Base-by-base conservation (phyloP, 1,139 yeast genomes). In the Meyerozyma athensensis region DNA sequence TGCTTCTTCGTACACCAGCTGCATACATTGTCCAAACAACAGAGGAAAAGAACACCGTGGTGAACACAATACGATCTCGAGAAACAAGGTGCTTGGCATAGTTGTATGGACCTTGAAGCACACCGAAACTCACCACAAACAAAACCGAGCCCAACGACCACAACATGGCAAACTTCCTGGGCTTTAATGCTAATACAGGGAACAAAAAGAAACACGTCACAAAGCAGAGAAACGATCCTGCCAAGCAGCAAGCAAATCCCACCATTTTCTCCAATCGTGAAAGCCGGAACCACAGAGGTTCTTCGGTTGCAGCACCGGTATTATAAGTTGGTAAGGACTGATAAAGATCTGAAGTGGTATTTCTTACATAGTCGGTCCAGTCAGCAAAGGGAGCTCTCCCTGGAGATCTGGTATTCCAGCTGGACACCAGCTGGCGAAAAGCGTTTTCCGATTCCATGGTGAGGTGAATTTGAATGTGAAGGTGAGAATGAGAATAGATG, bases 121-220 rank as follows among this genome's bases (percentile, higher is more conserved):
- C 78, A 1, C 97, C 97, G 61, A 92, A 92, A 18, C 96, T 87
- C 7, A 86, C 61, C 30, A 92, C 86, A 62, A 92, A 92, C 33
- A 92, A 64, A 13, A 92, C 55, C 1, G 96, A 85, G 0, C 97
- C 98, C 60, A 92, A 70, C 1, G 96, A 80, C 98, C 98, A 92
- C 33, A 94, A 56, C 49, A 83, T 61, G 4, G 86, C 97, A 55
- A 92, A 92, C 59, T 92, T 92, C 39, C 96, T 72, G 12, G 98
- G 98, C 51, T 86, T 81, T 39, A 90, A 64, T 4, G 96, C 94
- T 45, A 92, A 68, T 12, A 92, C 90, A 0, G 98, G 97, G 58
- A 92, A 81, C 51, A 90, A 63, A 41, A 87, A 79, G 52, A 92
- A 77, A 47, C 96, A 86, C 31, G 90, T 64, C 6, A 81, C 75